Base-by-base conservation (phyloP, 2,329 filamentous ascomycete species). In the Trichoderma sp. region DNA sequence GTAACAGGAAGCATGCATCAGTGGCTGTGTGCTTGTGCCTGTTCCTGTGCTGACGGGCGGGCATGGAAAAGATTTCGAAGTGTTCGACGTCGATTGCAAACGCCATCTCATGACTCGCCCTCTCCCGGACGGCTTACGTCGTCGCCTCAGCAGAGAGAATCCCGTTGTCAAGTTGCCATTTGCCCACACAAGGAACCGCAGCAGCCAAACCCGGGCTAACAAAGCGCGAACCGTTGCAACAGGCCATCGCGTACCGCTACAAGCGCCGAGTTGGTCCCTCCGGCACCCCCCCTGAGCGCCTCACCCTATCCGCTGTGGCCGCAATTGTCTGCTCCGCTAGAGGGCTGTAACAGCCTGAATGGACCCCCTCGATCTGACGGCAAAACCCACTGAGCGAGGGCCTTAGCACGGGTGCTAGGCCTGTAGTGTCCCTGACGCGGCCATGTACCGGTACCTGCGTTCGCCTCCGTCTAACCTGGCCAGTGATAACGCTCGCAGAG, bases 251-350 rank as follows among this genome's bases (percentile, higher is more conserved):
- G 34, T 39, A 39, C 34, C 26, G 15, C 19, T 48, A 59, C 56
- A 21, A 28, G 28, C 56, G 17, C 34, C 26, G 54, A 62, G 50
- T 15, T 61, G 58, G 10, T n/a, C 41, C 52, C 61, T 56, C 61
- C 61, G 39, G 30, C 34, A 44, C 43, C 61, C 51, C 61, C 61
- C 61, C 61, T 63, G 61, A 57, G 48, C 52, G 52, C 61, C 61
- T 57, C 61, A 56, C 43, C 51, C 44, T 57, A 52, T 19, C 51
- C 61, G 51, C 61, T 57, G 43, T 57, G 51, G 61, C 30, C 51
- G 10, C 61, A 48, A 56, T 34, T 63, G 44, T 57, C 28, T 41
- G 44, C 61, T 47, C 43, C 61, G 61, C 43, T 56, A 47, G 44
- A 48, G 43, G 28, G 19, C 52, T 63, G 51, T 7, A 56, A 43